Conservation (phyloP, 2,329 filamentous ascomycete genomes). For the Colletotrichum lupini region DNA sequence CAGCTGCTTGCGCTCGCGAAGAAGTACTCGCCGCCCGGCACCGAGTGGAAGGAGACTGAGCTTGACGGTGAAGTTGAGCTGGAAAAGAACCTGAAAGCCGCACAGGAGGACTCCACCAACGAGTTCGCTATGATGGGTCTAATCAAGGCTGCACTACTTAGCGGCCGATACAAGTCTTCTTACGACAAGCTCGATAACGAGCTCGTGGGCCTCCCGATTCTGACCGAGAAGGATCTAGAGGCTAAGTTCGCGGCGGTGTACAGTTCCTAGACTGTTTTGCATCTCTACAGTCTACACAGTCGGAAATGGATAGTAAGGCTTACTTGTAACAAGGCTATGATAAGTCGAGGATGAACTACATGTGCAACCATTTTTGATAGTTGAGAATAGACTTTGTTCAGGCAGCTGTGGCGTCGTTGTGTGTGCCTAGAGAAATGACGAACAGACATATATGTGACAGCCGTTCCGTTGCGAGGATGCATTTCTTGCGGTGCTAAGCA, state of each 20-base stretch:
- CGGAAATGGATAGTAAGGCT: too few relatives aligned
- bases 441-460: too few relatives aligned
- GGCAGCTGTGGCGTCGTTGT: too few relatives aligned
- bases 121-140: not conserved
- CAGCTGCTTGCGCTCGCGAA: constrained; percentile 53
- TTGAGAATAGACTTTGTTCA: too few relatives aligned
- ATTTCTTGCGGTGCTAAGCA: too few relatives aligned
- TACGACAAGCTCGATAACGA: constrained; percentile 21
- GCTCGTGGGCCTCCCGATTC: constrained; percentile 4
- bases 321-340: too few relatives aligned
- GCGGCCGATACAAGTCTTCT: not conserved
- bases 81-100: not conserved
- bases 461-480: too few relatives aligned
- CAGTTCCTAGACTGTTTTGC: not conserved
- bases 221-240: constrained; percentile 21
- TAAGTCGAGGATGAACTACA: not conserved
- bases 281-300: not conserved
- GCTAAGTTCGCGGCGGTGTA: constrained; percentile 16
- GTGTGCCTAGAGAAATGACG: too few relatives aligned
- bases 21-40: constrained; percentile 34
- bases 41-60: constrained; percentile 18
- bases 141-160: not conserved
- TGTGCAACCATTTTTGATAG: too few relatives aligned
- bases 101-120: not conserved
- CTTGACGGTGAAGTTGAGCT: constrained; percentile 10